A percentile compares a stretch with the other conserved stretches of the same genome.
These are phyloP conservation scores for Mycocentrospora acerina DNA, from an alignment of 2,329 filamentous ascomycete genomes.

Conservation along the genomic window DNA sequence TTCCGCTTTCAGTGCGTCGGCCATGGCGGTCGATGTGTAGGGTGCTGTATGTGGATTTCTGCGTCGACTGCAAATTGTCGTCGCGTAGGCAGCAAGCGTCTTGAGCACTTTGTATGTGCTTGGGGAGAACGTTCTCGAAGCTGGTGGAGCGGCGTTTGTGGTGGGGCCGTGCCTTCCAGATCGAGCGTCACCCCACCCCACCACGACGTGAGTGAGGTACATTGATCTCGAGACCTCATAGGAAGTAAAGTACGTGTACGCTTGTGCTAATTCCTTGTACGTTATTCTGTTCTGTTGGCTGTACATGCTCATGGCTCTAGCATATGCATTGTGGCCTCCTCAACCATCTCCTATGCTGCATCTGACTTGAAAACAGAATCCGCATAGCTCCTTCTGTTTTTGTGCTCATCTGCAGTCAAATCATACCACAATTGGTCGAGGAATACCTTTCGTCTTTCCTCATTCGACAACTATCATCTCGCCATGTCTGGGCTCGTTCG, in stretches of 20 bases:
- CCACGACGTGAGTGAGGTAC: too few species aligned
- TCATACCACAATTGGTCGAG: too few species aligned
- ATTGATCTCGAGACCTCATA: neutral
- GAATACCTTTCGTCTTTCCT: too few species aligned
- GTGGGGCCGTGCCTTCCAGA: conserved; percentile 18
- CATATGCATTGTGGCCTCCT: too few species aligned
- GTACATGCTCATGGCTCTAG: too few species aligned
- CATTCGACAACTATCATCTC: neutral
- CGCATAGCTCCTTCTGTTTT: too few species aligned
- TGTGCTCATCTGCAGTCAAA: too few species aligned
- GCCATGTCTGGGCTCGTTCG: conserved; percentile 16
- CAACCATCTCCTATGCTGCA: too few species aligned
- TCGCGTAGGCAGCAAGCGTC: conserved; percentile 21
- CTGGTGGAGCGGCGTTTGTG: conserved; percentile 25
- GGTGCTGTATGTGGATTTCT: conserved; percentile 3
- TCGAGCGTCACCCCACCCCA: conserved; percentile 26
- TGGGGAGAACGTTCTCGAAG: conserved; percentile 33
- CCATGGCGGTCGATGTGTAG: conserved; percentile 50
- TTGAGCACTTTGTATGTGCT: conserved; percentile 14
- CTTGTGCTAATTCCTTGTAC: too few species aligned
- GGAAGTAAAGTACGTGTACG: neutral
- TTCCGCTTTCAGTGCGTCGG: conserved; percentile 87
- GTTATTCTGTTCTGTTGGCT: too few species aligned
- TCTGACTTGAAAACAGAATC: too few species aligned
- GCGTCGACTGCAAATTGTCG: conserved; percentile 5